A percentile compares a stretch with the other conserved stretches of the same genome.
These are phyloP conservation scores for Aureobasidium musti DNA, from an alignment of 2,329 filamentous ascomycete species.

Conservation along the genomic window DNA sequence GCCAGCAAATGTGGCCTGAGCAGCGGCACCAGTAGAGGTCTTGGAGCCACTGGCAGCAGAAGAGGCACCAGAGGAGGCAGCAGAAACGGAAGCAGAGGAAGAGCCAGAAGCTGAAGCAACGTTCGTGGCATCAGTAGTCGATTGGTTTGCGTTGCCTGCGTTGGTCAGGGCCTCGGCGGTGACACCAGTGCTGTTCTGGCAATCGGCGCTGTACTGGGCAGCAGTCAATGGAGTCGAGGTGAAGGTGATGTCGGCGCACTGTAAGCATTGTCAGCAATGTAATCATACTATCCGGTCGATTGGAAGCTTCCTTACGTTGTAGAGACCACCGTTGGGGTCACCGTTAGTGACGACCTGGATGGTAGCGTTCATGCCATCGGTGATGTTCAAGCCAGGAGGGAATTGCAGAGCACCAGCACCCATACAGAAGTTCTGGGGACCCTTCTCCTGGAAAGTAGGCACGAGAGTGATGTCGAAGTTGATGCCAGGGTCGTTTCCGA, in stretches of 20 bases:
- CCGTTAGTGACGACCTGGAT: constrained; percentile 70
- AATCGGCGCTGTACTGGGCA: constrained; percentile 51
- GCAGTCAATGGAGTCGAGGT: constrained; percentile 53
- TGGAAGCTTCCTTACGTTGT: constrained; percentile 53
- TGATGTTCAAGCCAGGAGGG: constrained; percentile 54
- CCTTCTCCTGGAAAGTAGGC: constrained; percentile 60
- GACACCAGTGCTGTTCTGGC: constrained; percentile 61
- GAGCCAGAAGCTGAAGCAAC: constrained; percentile 22
- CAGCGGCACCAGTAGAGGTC: constrained; percentile 35
- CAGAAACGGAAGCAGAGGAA: constrained; percentile 25
- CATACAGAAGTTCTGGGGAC: constrained; percentile 67
- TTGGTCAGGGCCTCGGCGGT: constrained; percentile 47
- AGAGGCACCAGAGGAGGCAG: constrained; percentile 27
- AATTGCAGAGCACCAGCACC: constrained; percentile 55
- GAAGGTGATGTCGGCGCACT: constrained; percentile 76
- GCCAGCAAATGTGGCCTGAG: constrained; percentile 39
- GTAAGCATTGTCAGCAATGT: background rate
- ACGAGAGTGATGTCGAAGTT: constrained; percentile 71
- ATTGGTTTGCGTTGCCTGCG: constrained; percentile 34
- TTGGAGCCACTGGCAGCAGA: constrained; percentile 31
- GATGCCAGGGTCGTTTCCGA: constrained; percentile 55
- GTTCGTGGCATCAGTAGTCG: constrained; percentile 30
- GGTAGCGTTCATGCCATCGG: constrained; percentile 64
- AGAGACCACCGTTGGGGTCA: constrained; percentile 61
- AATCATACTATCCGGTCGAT: background rate